These are phyloP conservation scores for Xylaria acuta DNA, from an alignment of 495 filamentous ascomycete species.

Conservation along the genomic window DNA sequence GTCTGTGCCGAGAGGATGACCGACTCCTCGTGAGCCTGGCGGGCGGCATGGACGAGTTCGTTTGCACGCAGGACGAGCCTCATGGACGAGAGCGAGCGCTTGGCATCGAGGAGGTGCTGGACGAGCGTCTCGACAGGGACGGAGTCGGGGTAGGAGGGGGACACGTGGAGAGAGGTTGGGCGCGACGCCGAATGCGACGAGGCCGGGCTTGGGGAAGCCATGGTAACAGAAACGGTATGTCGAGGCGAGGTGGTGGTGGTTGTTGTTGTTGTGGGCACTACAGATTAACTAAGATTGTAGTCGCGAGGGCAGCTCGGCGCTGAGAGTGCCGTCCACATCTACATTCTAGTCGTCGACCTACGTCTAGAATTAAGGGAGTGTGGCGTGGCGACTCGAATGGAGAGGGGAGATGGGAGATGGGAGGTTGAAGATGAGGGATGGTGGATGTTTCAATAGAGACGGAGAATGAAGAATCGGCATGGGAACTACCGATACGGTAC, in stretches of 20 bases:
- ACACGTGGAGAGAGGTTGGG: conserved; percentile 32
- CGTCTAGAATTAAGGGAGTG: neutral
- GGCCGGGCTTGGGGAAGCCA: conserved; percentile 36
- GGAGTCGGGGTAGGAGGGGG: conserved; percentile 29
- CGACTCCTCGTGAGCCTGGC: conserved; percentile 78
- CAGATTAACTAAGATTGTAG: conserved; percentile 24
- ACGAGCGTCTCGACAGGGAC: conserved; percentile 75
- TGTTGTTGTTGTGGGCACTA: neutral
- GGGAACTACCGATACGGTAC: neutral
- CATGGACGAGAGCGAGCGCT: conserved; percentile 88
- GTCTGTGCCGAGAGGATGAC: conserved; percentile 80
- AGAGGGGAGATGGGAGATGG: neutral
- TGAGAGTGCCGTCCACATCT: conserved; percentile 21
- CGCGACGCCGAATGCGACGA: conserved; percentile 36
- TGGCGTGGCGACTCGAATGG: neutral
- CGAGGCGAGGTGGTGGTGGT: neutral
- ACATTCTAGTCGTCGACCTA: conserved; percentile 21
- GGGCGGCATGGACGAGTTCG: conserved; percentile 79
- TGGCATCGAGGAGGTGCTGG: conserved; percentile 82
- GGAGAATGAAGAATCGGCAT: neutral
- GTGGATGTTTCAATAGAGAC: neutral
- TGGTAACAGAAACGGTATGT: conserved; percentile 27
- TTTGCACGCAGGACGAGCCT: conserved; percentile 85
- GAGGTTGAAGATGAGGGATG: neutral
- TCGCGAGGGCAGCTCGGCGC: conserved; percentile 22